Conservation (phyloP, 176 grass and related monocot species). For the Miscanthus lutarioriparius region DNA sequence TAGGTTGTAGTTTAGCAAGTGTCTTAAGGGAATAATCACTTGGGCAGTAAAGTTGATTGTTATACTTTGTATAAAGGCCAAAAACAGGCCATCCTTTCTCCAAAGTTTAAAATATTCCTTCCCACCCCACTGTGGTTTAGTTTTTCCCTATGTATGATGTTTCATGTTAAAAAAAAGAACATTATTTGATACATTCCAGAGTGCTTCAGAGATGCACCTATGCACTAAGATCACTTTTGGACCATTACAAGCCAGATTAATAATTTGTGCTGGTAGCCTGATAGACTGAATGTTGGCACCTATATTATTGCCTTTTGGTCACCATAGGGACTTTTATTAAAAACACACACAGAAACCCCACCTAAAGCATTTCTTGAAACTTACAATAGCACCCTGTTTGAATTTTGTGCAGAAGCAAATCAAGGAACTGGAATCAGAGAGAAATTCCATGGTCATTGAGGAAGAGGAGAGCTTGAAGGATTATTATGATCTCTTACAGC, state of each 20-base stretch:
- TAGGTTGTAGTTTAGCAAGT: not conserved
- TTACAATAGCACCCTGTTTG: conserved; percentile 20
- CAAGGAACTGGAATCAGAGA: conserved; percentile 82
- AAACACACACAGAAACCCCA: not conserved
- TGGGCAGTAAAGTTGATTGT: not conserved
- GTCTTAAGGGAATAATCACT: not conserved
- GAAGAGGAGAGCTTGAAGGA: conserved; percentile 87
- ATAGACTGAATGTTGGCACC: not conserved
- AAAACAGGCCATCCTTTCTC: not conserved
- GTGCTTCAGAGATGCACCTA: not conserved
- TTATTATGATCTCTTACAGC: conserved; percentile 88
- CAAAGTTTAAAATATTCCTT: too few relatives aligned
- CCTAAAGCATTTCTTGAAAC: conserved; percentile 8
- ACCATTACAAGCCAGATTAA: not conserved
- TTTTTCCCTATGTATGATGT: too few relatives aligned
- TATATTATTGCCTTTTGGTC: not conserved
- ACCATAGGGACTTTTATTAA: not conserved
- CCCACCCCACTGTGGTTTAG: not conserved
- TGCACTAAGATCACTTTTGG: not conserved
- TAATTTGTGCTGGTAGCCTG: not conserved
- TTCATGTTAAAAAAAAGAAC: not conserved
- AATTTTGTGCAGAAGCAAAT: conserved; percentile 77
- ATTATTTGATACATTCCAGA: not conserved
- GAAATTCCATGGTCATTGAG: conserved; percentile 91
- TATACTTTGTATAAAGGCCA: not conserved